These are phyloP conservation scores for Boletus coccyginus DNA, from an alignment of 768 basidiomycete genomes.

Conservation along the genomic window DNA sequence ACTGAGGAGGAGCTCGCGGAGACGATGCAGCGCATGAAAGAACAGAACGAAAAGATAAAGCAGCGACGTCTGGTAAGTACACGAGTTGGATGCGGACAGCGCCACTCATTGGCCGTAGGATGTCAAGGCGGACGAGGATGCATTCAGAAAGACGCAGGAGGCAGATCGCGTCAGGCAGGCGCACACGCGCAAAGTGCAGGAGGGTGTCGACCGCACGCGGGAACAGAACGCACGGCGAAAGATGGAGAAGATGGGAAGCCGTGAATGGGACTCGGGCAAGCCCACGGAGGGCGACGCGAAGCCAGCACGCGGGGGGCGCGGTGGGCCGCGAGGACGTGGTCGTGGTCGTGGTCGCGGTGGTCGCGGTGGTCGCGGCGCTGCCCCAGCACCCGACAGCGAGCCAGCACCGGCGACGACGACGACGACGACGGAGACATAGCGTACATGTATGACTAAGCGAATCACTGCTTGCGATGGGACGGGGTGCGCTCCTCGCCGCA, in stretches of 20 bases:
- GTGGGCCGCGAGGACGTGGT: constrained; percentile 29
- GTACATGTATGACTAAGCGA: constrained; percentile 19
- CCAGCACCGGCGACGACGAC: not conserved
- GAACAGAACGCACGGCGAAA: constrained; percentile 80
- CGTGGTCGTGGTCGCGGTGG: constrained; percentile 21
- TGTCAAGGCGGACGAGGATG: constrained; percentile 78
- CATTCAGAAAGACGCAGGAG: constrained; percentile 70
- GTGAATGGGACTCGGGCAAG: constrained; percentile 88
- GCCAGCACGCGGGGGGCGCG: constrained; percentile 26
- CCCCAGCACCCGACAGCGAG: not conserved
- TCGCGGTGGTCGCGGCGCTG: constrained; percentile 18
- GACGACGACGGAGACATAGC: constrained; percentile 1
- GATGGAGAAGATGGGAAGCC: constrained; percentile 72
- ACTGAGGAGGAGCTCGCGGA: constrained; percentile 65
- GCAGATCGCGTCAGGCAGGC: constrained; percentile 57
- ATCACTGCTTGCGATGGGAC: not conserved
- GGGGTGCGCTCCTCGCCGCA: constrained; percentile 58
- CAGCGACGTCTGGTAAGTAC: constrained; percentile 56
- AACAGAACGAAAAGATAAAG: constrained; percentile 77
- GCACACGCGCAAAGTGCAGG: constrained; percentile 63
- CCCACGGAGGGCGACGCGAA: constrained; percentile 24
- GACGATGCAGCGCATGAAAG: constrained; percentile 65
- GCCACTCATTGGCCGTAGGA: constrained; percentile 44
- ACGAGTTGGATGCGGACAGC: not conserved
- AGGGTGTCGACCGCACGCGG: constrained; percentile 63